These are phyloP conservation scores for Fusarium nematophilum DNA, from an alignment of 2,329 filamentous ascomycete genomes.

Conservation along the genomic window DNA sequence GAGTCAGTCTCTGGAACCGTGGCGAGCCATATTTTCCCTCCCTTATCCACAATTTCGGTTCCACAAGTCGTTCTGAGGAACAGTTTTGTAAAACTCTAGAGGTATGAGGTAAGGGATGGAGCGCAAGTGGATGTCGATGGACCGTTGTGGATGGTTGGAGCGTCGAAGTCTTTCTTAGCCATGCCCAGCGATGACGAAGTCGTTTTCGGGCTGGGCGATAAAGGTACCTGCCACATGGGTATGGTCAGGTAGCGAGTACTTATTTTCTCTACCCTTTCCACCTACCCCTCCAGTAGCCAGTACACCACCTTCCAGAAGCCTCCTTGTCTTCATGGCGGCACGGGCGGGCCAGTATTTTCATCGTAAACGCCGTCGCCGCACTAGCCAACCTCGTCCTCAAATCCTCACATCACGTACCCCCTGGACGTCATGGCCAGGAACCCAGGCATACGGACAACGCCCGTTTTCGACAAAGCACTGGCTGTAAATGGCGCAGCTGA, in stretches of 20 bases:
- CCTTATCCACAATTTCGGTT: constrained; percentile 42
- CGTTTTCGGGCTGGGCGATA: constrained; percentile 21
- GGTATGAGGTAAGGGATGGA: constrained; percentile 40
- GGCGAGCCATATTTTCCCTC: constrained; percentile 31
- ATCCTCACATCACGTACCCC: constrained; percentile 20
- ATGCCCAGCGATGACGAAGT: constrained; percentile 39
- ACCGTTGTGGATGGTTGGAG: constrained; percentile 7
- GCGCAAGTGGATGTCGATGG: background rate
- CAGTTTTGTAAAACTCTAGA: constrained; percentile 32
- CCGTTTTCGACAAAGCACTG: constrained; percentile 21
- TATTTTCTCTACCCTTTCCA: background rate
- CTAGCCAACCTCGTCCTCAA: constrained; percentile 28
- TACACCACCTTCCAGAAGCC: constrained; percentile 19
- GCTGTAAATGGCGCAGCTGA: constrained; percentile 35
- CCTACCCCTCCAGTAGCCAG: constrained; percentile 9
- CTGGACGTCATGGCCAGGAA: constrained; percentile 31
- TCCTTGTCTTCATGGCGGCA: constrained; percentile 32
- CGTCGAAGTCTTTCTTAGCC: background rate
- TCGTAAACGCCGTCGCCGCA: constrained; percentile 40
- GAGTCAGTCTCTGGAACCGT: constrained; percentile 40
- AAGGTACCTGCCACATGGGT: constrained; percentile 27
- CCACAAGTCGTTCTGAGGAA: constrained; percentile 30
- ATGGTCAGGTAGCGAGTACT: constrained; percentile 24
- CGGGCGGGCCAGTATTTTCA: constrained; percentile 36
- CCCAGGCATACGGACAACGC: constrained; percentile 25